Percentiles rank a stretch among this genome's conserved stretches.
Conservation (phyloP, 768 basidiomycete species). For the Tylopilus subfusipes region DNA sequence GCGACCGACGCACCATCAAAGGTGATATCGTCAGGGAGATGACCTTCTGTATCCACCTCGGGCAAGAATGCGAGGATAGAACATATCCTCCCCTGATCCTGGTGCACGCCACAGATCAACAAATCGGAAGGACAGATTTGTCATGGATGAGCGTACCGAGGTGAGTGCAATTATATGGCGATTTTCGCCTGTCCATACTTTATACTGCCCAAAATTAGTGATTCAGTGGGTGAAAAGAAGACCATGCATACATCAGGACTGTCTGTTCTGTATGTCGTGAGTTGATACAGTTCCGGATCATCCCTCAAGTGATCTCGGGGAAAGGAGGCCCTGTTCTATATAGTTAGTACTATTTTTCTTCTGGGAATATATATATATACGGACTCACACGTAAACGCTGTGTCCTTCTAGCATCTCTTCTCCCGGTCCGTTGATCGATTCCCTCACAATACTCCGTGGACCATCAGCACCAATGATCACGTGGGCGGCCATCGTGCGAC, state of each 20-base stretch:
- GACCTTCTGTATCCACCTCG: constrained; percentile 35
- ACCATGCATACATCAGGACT: constrained; percentile 20
- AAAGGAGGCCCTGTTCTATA: constrained; percentile 37
- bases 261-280: constrained; percentile 24
- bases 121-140: neutral
- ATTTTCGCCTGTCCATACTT: constrained; percentile 26
- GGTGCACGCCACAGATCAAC: neutral
- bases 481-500: constrained; percentile 47
- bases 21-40: constrained; percentile 26
- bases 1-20: constrained; percentile 30
- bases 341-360: neutral
- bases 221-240: neutral
- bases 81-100: constrained; percentile 39
- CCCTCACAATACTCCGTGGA: constrained; percentile 40
- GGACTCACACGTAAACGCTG: constrained; percentile 46
- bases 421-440: constrained; percentile 34
- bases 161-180: constrained; percentile 22
- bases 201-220: constrained; percentile 17
- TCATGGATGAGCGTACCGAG: constrained; percentile 18
- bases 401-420: constrained; percentile 28
- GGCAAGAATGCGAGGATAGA: constrained; percentile 40
- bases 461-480: constrained; percentile 66
- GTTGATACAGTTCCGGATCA: constrained; percentile 41
- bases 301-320: constrained; percentile 40
- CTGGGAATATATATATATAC: constrained; percentile 3